A percentile compares a stretch with the other conserved stretches of the same genome.
Conservation (phyloP, 2,329 filamentous ascomycete genomes). For the Apiospora rasikravindrae region DNA sequence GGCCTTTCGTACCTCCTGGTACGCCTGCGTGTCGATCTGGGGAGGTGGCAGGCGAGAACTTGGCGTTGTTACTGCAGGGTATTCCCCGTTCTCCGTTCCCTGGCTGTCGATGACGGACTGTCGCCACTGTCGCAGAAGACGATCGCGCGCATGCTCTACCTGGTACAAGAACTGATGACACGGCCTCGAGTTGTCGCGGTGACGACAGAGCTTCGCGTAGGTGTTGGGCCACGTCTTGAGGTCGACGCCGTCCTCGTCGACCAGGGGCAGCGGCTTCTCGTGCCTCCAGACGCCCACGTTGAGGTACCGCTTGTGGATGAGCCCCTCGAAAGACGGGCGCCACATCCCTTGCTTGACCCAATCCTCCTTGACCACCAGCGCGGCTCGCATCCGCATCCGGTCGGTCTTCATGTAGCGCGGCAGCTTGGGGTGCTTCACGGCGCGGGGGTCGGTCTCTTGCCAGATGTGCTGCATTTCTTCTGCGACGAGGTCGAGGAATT, state of each 20-base stretch:
- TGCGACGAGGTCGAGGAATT: neutral
- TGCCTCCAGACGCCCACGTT: neutral
- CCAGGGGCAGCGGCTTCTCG: neutral
- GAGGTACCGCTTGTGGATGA: neutral
- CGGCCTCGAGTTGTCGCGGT: neutral
- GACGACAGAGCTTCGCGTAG: neutral
- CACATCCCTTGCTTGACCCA: neutral
- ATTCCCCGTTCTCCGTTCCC: too few relatives aligned
- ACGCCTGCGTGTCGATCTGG: neutral
- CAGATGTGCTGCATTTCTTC: neutral
- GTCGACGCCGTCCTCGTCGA: neutral
- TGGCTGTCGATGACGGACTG: neutral
- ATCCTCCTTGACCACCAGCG: neutral
- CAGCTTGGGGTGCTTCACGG: neutral
- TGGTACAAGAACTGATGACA: neutral
- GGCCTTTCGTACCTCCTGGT: neutral
- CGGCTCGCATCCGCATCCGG: neutral
- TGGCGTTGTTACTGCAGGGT: too few relatives aligned
- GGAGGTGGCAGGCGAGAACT: neutral
- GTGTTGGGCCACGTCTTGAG: neutral
- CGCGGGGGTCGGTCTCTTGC: neutral
- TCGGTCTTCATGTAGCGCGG: neutral
- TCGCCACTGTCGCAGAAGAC: neutral
- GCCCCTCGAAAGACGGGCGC: neutral
- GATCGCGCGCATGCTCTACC: neutral